These are phyloP conservation scores for Diplodia corticola DNA, from an alignment of 2,329 filamentous ascomycete species.

Conservation along the genomic window DNA sequence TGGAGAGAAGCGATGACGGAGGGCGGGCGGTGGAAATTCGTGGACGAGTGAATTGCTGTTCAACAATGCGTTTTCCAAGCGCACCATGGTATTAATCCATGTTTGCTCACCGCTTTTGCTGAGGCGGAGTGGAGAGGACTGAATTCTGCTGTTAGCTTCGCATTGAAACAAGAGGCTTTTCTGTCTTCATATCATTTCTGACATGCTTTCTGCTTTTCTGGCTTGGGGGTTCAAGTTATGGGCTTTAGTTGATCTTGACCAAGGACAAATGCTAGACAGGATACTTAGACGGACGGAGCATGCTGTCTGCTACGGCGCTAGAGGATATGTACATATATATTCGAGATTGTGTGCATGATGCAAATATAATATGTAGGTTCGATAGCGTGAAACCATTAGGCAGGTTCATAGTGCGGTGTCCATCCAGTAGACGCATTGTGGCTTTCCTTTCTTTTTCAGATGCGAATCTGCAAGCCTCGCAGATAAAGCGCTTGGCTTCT, in stretches of 20 bases:
- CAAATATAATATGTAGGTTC: background rate
- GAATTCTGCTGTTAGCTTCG: background rate
- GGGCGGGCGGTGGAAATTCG: constrained; percentile 76
- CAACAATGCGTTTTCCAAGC: background rate
- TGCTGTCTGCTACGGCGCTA: background rate
- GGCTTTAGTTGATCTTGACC: too few relatives aligned
- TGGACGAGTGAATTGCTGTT: constrained; percentile 63
- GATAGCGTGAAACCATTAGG: background rate
- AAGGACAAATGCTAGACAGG: too few relatives aligned
- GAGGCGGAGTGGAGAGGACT: background rate
- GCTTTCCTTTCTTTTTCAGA: background rate
- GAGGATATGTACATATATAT: too few relatives aligned
- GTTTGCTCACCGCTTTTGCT: background rate
- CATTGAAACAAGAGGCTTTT: background rate
- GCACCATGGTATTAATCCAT: too few relatives aligned
- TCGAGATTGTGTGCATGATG: background rate
- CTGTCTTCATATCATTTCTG: background rate
- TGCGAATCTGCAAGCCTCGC: background rate
- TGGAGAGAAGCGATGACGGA: constrained; percentile 79
- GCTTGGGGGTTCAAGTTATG: too few relatives aligned
- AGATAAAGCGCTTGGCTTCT: background rate
- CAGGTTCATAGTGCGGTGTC: background rate
- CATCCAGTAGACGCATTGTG: background rate
- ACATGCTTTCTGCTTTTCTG: too few relatives aligned
- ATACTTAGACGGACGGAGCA: background rate